phyloP scores from a whole-genome alignment of 352 stramenopile genomes.

The Plasmopara viticola region DNA sequence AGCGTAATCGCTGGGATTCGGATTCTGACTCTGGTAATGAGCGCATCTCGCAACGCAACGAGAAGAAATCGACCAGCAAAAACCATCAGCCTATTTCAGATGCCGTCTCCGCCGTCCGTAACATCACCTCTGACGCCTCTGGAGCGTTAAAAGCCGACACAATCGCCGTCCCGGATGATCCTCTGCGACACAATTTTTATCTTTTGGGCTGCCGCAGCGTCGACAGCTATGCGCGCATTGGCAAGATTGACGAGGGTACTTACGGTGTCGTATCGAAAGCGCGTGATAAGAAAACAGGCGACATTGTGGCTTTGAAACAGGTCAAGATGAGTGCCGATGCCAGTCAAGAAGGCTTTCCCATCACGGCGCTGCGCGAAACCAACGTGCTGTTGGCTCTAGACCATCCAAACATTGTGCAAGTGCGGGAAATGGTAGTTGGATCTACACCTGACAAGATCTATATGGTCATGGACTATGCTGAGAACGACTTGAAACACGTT shows the following conservation, averaged over 20 bases:
- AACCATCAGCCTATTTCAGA: not conserved
- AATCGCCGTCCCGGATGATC: constrained; percentile 6
- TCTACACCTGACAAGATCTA: constrained; percentile 86
- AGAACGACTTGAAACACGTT: constrained; percentile 82
- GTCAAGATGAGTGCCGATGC: constrained; percentile 75
- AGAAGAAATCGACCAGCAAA: not conserved
- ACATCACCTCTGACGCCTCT: not conserved
- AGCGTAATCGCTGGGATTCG: constrained; percentile 68
- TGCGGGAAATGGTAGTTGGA: constrained; percentile 86
- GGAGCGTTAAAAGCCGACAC: constrained; percentile 2
- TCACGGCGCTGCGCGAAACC: constrained; percentile 81
- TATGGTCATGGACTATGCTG: constrained; percentile 89
- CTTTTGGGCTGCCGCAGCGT: constrained; percentile 90
- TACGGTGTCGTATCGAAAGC: constrained; percentile 97
- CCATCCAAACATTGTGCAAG: constrained; percentile 83
- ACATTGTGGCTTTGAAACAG: constrained; percentile 93
- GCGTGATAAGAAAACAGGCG: constrained; percentile 78
- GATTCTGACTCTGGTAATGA: constrained; percentile 50
- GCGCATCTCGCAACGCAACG: constrained; percentile 10
- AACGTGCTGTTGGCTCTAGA: constrained; percentile 78
- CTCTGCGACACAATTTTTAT: constrained; percentile 61
- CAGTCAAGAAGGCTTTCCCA: constrained; percentile 77
- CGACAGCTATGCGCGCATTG: constrained; percentile 92
- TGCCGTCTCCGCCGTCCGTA: constrained; percentile 4
- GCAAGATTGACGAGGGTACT: constrained; percentile 93